Base-by-base conservation (phyloP, 352 stramenopile genomes). In the Globisporangium splendens region DNA sequence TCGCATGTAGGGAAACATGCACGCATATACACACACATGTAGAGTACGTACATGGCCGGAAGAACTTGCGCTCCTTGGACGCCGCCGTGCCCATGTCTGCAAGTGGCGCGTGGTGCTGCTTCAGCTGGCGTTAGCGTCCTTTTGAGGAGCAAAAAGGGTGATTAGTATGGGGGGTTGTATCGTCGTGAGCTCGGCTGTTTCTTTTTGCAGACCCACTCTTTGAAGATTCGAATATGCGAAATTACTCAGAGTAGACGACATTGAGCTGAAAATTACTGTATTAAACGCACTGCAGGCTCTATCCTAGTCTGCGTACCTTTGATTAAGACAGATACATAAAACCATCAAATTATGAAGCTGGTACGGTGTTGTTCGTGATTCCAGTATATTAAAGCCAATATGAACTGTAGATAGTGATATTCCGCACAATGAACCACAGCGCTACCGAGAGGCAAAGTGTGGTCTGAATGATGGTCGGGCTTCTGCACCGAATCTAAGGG, bases 51-150 rank as follows among this genome's bases (percentile, higher is more conserved):
- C 75, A 85, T n/a, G 70, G 68, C 10, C 73, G 73, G 58, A 79
- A 77, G 57, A 79, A 68, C 54, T 69, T 72, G 61, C 75, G 71
- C 62, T 77, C 70, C 62, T 69, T 75, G 61, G 75, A 85, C 48
- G 63, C 60, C 31, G 65, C 70, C 41, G 56, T 57, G 59, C 73
- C 73, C 75, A 85, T 85, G 51, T 18, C 10, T 1, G 52, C 65
- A 46, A 28, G 15, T 39, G 42, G 20, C 24, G 18, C 15, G n/a
- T n/a, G 20, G 24, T 33, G 50, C n/a, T 38, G 31, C 31, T 54
- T 14, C 21, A 41, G 48, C 28, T 54, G 48, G 24, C 24, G 24
- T 8, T 43, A 38, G 50, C 22, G 15, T 56, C 13, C 24, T 56
- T 21, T 49, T 41, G 51, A n/a, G 31, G 20, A 55, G 20, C 20